Conservation (phyloP, 129 eudicot genomes). For the Centrapalus pauciflorus region DNA sequence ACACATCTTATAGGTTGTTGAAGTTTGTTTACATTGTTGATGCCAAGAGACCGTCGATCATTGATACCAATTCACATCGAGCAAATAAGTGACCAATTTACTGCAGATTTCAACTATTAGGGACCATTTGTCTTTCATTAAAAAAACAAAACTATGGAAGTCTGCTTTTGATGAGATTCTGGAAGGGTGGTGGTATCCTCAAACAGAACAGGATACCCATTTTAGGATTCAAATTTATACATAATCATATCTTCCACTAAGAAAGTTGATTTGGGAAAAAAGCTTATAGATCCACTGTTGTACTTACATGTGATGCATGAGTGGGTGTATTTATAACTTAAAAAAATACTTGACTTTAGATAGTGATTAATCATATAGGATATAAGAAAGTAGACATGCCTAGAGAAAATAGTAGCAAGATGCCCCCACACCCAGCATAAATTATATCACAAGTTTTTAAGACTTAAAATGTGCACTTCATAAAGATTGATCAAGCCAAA, state of each 20-base stretch:
- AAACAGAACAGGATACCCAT: slow-evolving; percentile 17
- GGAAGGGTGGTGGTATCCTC: slow-evolving; percentile 24
- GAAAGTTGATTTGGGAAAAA: slow-evolving; percentile 18
- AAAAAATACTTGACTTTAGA: slow-evolving; percentile 19
- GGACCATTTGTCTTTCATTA: too few species aligned
- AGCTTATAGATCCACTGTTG: slow-evolving; percentile 17
- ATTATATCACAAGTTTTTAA: neutral
- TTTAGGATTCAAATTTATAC: slow-evolving; percentile 3
- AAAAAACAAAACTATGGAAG: too few species aligned
- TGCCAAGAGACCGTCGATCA: too few species aligned
- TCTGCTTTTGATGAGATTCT: slow-evolving; percentile 5
- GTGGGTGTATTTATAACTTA: slow-evolving; percentile 16
- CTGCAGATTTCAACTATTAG: too few species aligned
- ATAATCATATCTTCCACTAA: slow-evolving; percentile 27
- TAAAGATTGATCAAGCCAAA: neutral
- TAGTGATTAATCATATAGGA: slow-evolving; percentile 13
- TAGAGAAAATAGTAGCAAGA: slow-evolving; percentile 18
- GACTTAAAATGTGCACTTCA: slow-evolving; percentile 9
- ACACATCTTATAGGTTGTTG: too few species aligned
- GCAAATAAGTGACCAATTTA: too few species aligned
- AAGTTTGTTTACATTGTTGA: too few species aligned
- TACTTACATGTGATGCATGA: slow-evolving; percentile 27
- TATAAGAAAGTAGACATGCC: slow-evolving; percentile 24
- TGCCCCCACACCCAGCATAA: slow-evolving; percentile 16
- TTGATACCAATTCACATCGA: too few species aligned